These are phyloP conservation scores for Agarophyton chilense DNA, from an alignment of 23 red algal genomes.

Conservation along the genomic window DNA sequence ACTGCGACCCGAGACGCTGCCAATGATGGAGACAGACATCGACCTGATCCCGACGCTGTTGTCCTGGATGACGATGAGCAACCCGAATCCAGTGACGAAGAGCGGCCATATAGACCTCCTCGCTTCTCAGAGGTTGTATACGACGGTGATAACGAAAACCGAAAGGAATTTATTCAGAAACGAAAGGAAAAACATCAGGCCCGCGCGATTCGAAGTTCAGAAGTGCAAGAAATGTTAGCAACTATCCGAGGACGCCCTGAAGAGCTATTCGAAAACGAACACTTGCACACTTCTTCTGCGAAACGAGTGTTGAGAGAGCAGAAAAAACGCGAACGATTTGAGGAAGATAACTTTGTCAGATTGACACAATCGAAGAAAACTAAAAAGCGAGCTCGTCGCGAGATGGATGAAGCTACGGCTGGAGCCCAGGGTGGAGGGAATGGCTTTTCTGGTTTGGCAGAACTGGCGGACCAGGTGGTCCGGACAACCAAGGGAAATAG, in stretches of 20 bases:
- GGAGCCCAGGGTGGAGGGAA: conserved; percentile 6
- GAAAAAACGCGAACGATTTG: conserved; percentile 15
- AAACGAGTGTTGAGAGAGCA: conserved; percentile 31
- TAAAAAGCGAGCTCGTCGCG: conserved; percentile 32
- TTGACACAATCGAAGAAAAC: conserved; percentile 40
- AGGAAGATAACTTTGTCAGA: conserved; percentile 58
- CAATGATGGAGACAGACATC: conserved; percentile 7
- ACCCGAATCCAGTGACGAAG: background rate
- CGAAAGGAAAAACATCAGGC: conserved; percentile 8
- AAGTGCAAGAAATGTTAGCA: conserved; percentile 50
- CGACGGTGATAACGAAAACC: conserved; percentile 26
- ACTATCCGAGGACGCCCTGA: conserved; percentile 50
- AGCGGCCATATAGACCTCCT: conserved; percentile 14
- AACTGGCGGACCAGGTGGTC: conserved; percentile 37
- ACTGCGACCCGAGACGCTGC: background rate
- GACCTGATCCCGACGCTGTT: conserved; percentile 3
- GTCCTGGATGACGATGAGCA: conserved; percentile 33
- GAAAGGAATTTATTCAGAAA: background rate
- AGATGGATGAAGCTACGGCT: conserved; percentile 32
- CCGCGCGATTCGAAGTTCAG: conserved; percentile 27
- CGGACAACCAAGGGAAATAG: background rate
- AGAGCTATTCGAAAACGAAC: conserved; percentile 18
- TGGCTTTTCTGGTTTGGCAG: conserved; percentile 46
- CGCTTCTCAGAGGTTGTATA: conserved; percentile 50
- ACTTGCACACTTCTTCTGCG: background rate